Base-by-base conservation (phyloP, 31 red algal genomes). In the Odonthalia washingtoniensis region DNA sequence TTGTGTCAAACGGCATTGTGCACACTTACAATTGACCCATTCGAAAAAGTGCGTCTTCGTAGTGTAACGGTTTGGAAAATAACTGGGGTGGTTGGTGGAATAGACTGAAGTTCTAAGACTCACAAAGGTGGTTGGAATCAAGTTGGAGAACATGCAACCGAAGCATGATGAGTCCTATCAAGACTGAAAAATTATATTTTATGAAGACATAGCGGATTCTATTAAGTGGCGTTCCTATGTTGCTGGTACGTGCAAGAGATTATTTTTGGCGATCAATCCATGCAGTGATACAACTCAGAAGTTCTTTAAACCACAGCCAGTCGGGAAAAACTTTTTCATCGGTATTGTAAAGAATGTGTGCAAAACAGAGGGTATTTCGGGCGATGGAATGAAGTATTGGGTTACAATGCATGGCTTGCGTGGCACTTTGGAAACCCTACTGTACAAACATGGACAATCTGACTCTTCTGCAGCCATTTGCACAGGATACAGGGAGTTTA, bases 311-410 rank as follows among this genome's bases (percentile, higher is more conserved):
- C 9, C 49, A 9, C 9, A 21, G 49, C 21, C 21, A 14, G 9
- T 57, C 12, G 49, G 49, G 21, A n/a, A 57, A 70, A 70, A 36
- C 46, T 28, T 27, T 2, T 87, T 87, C 65, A 75, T 28, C 4
- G 39, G 39, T 49, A 87, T 87, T 40, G 44, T 87, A n/a, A 32
- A 40, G 30, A 44, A 44, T 35, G 69, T 77, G 3, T 87, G 44
- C 35, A 65, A 45, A 32, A 40, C n/a, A 28, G 60, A 40, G 70
- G 83, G 5, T 37, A 65, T 1, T 1, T 2, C 2, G 70, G 70
- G 3, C 30, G 18, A 33, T 67, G 83, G 2, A 2, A 1, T n/a
- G 9, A 6, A 42, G 24, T 5, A 2, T 4, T 27, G 83, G 14
- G 39, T 76, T 9, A 77, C 83, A 2, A 66, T 70, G 2, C 83